phyloP scores from a whole-genome alignment of 805 yeast species.

The Wickerhamiella occidentalis region DNA sequence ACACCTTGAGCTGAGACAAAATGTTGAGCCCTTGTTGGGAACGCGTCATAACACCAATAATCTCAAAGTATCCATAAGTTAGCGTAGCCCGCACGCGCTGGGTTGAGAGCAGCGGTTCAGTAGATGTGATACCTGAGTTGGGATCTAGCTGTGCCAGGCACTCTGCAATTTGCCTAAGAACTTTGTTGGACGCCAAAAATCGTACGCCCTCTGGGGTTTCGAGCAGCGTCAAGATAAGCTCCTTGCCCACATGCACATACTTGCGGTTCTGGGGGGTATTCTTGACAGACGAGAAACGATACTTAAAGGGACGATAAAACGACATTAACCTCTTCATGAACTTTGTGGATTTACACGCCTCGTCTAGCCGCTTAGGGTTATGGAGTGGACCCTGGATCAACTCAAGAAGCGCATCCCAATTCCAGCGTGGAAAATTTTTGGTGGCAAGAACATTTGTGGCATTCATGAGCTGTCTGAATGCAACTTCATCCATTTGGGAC shows the following conservation, averaged over 20 bases:
- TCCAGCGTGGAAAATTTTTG: constrained; percentile 75
- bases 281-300: constrained; percentile 51
- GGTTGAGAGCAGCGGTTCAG: constrained; percentile 61
- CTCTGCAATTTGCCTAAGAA: constrained; percentile 80
- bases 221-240: constrained; percentile 53
- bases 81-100: constrained; percentile 49
- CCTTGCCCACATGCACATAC: constrained; percentile 64
- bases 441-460: constrained; percentile 64
- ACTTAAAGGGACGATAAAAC: constrained; percentile 84
- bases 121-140: constrained; percentile 55
- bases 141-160: constrained; percentile 79
- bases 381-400: constrained; percentile 76
- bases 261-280: constrained; percentile 38
- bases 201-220: constrained; percentile 52
- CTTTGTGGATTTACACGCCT: constrained; percentile 63
- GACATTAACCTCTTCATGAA: constrained; percentile 74
- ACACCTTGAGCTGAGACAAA: constrained; percentile 72
- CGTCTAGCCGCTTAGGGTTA: constrained; percentile 63
- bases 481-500: constrained; percentile 45
- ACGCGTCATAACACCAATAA: constrained; percentile 61
- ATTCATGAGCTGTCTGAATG: constrained; percentile 50
- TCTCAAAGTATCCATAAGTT: constrained; percentile 63
- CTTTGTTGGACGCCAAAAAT: constrained; percentile 51
- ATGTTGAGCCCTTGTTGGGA: constrained; percentile 51
- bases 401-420: constrained; percentile 63